phyloP scores from a whole-genome alignment of 495 filamentous ascomycete genomes.

The Talaromyces trachyspermus region DNA sequence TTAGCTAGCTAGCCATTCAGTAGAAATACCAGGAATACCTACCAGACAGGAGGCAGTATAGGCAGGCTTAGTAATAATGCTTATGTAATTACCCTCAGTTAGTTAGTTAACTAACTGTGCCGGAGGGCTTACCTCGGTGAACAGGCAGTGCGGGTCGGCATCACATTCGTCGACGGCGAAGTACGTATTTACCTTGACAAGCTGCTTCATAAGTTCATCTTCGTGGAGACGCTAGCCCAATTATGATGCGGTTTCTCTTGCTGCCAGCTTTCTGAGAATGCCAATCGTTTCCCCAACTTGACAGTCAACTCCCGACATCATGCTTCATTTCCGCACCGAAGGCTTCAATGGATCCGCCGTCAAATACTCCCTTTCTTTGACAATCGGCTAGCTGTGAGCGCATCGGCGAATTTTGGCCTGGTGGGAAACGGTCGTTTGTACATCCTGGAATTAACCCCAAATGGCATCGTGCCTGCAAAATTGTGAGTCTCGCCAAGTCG shows the following conservation, averaged over 20 bases:
- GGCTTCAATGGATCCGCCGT: constrained; percentile 92
- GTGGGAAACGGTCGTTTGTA: constrained; percentile 91
- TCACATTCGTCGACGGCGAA: constrained; percentile 4
- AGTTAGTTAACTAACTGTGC: neutral
- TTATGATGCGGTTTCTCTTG: neutral
- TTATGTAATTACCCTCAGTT: neutral
- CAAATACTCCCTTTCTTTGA: constrained; percentile 98
- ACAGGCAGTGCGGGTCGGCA: constrained; percentile 1
- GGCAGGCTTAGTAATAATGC: neutral
- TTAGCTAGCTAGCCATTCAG: neutral
- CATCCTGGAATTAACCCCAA: constrained; percentile 68
- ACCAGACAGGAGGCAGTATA: no score
- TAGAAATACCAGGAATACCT: no score
- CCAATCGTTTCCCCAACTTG: neutral
- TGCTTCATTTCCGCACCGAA: constrained; percentile 89
- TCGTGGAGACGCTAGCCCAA: neutral
- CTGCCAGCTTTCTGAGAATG: neutral
- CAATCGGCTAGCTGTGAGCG: constrained; percentile 78
- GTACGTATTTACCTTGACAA: neutral
- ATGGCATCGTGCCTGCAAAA: constrained; percentile 78
- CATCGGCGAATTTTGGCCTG: constrained; percentile 87
- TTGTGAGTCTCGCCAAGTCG: constrained; percentile 36
- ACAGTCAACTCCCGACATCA: constrained; percentile 24
- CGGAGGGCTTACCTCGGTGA: constrained; percentile 7
- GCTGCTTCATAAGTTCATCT: no score